A percentile compares a stretch with the other conserved stretches of the same genome.
These are phyloP conservation scores for Schizosaccharomyces osmophilus DNA, from an alignment of 805 yeast genomes.

Conservation along the genomic window DNA sequence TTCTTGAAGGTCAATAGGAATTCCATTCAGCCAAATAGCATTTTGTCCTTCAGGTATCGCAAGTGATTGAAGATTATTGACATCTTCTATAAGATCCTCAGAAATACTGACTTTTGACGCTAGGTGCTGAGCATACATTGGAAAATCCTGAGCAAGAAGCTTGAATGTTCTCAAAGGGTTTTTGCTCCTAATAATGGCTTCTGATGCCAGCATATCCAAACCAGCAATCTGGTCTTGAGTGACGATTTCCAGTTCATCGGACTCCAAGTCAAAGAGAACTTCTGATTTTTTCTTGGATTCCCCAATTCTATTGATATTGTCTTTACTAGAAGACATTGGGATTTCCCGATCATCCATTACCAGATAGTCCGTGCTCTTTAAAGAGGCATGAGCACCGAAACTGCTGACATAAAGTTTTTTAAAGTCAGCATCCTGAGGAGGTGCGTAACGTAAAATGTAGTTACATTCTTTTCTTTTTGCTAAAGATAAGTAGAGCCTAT, in stretches of 20 bases:
- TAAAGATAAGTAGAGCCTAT: background rate
- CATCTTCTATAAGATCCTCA: constrained; percentile 18
- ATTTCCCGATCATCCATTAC: constrained; percentile 36
- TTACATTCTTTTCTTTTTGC: background rate
- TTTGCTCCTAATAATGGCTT: constrained; percentile 14
- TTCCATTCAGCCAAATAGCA: background rate
- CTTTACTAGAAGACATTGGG: background rate
- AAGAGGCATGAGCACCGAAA: constrained; percentile 38
- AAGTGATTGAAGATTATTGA: background rate
- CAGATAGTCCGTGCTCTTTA: constrained; percentile 43
- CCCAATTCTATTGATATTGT: background rate
- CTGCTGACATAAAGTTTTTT: constrained; percentile 17
- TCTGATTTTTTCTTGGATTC: background rate
- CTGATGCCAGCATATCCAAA: constrained; percentile 11
- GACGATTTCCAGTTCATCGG: constrained; percentile 5
- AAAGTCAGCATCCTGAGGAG: background rate
- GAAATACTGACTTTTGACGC: constrained; percentile 9
- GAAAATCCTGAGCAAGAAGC: constrained; percentile 26
- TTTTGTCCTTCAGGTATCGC: background rate
- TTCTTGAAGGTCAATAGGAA: background rate
- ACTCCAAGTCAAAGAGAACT: background rate
- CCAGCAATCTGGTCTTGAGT: constrained; percentile 8
- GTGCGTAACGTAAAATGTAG: background rate
- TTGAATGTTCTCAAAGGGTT: constrained; percentile 19
- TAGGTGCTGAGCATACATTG: constrained; percentile 24